Evolutionary conservation across 106 monocot species (phyloP).

Genomic region (Apostasia ramifera): DNA sequence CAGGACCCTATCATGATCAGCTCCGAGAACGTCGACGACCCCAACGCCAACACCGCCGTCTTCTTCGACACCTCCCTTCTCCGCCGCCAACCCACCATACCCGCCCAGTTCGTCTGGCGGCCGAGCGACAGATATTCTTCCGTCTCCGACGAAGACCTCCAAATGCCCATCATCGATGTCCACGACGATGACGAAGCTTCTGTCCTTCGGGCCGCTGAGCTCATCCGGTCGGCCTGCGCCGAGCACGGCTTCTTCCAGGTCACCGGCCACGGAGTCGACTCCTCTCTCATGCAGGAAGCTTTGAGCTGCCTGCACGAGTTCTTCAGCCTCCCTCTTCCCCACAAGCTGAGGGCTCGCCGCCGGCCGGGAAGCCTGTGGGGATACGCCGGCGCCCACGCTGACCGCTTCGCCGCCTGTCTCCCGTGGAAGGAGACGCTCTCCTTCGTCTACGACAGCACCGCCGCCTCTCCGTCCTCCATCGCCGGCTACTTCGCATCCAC

Average conservation of each 20-base stretch:
- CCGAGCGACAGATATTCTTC: conserved; percentile 6
- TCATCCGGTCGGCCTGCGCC: conserved; percentile 33
- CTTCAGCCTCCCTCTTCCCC: conserved; percentile 37
- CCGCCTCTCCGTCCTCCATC: conserved; percentile 1
- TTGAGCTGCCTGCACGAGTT: conserved; percentile 32
- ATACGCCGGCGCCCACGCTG: conserved; percentile 58
- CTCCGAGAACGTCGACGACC: not conserved
- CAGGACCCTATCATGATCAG: not conserved
- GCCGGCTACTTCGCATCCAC: conserved; percentile 44
- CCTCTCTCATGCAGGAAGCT: conserved; percentile 8
- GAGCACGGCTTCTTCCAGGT: conserved; percentile 62
- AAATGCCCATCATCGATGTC: conserved; percentile 48
- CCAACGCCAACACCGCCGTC: not conserved
- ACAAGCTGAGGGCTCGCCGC: conserved; percentile 40
- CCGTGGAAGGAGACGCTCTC: conserved; percentile 92
- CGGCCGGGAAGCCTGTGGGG: conserved; percentile 64
- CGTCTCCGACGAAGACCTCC: conserved; percentile 21
- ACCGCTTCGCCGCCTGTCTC: conserved; percentile 52
- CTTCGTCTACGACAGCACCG: conserved; percentile 26
- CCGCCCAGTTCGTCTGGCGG: conserved; percentile 65
- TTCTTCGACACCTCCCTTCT: conserved; percentile 33
- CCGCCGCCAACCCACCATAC: conserved; percentile 33
- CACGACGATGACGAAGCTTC: conserved; percentile 20
- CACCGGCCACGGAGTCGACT: conserved; percentile 41
- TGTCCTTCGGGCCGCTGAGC: conserved; percentile 11